Percentiles rank a stretch among this genome's conserved stretches.
Conservation (phyloP, 1,284 basidiomycete genomes). For the Athelia psychrophila region DNA sequence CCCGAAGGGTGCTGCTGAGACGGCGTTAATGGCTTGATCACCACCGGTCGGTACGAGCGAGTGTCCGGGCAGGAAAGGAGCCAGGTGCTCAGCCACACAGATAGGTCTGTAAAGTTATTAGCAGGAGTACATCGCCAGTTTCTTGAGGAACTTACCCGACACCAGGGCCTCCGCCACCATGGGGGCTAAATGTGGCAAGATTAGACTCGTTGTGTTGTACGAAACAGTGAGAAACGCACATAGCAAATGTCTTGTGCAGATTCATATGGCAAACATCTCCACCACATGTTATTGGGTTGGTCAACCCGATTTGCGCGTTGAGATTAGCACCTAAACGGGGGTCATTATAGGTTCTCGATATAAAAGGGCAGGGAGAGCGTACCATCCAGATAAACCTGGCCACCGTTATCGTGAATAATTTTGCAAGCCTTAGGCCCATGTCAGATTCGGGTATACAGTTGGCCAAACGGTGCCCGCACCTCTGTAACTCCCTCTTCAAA, state of each 20-base stretch:
- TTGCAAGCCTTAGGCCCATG: conserved; percentile 66
- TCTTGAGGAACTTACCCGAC: conserved; percentile 56
- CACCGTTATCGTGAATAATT: conserved; percentile 93
- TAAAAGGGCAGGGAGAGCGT: conserved; percentile 6
- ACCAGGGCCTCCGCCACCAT: conserved; percentile 97
- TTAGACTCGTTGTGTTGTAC: conserved; percentile 7
- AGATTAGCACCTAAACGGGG: conserved; percentile 72
- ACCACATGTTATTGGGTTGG: conserved; percentile 93
- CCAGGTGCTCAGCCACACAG: conserved; percentile 90
- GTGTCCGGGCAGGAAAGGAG: conserved; percentile 95
- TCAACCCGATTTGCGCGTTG: conserved; percentile 94
- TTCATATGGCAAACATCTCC: conserved; percentile 99
- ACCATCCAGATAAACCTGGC: conserved; percentile 97
- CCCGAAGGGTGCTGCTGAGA: conserved; percentile 91
- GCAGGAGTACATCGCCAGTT: conserved; percentile 5
- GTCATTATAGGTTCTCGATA: conserved; percentile 3
- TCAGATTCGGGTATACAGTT: neutral
- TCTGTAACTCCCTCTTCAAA: conserved; percentile 93
- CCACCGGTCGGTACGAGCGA: conserved; percentile 74
- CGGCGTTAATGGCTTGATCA: conserved; percentile 77
- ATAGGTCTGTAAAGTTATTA: conserved; percentile 67
- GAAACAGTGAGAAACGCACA: conserved; percentile 42
- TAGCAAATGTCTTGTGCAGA: conserved; percentile 94
- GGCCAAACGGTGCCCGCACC: conserved; percentile 23
- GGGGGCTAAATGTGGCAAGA: conserved; percentile 56